Evolutionary conservation across 257 asterid genomes (phyloP).

Genomic region (Echites panduratus): DNA sequence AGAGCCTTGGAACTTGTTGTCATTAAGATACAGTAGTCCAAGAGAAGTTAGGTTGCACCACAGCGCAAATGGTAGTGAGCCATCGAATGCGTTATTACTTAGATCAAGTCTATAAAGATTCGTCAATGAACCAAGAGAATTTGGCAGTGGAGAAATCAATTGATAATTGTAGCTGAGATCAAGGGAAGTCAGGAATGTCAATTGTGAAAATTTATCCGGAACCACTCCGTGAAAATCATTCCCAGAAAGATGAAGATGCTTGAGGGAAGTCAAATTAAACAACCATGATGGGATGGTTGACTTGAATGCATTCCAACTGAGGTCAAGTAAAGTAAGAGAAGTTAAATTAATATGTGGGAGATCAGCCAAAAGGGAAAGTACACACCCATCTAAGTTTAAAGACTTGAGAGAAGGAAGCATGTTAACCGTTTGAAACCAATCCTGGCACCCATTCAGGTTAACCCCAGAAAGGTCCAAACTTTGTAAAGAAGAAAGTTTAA

Average conservation of each 20-base stretch:
- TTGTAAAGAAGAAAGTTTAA: slow-evolving; percentile 17
- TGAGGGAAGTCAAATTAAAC: slow-evolving; percentile 9
- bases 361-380: neutral
- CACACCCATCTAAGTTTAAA: neutral
- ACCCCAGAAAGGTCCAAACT: slow-evolving; percentile 8
- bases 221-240: slow-evolving; percentile 12
- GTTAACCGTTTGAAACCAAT: slow-evolving; percentile 16
- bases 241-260: slow-evolving; percentile 3
- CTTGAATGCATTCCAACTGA: neutral
- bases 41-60: slow-evolving; percentile 13
- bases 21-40: neutral
- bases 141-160: neutral
- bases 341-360: slow-evolving; percentile 14
- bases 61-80: neutral
- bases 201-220: neutral
- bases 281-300: slow-evolving; percentile 14
- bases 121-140: neutral
- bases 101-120: neutral
- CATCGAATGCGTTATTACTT: neutral
- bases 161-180: neutral
- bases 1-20: slow-evolving; percentile 12
- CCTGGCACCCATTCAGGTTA: neutral
- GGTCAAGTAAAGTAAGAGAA: slow-evolving; percentile 16
- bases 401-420: slow-evolving; percentile 9
- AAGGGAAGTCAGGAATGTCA: slow-evolving; percentile 4